Percentiles rank a stretch among this genome's conserved stretches.
Conservation (phyloP, 306 rosid genomes). For the Cercis canadensis region DNA sequence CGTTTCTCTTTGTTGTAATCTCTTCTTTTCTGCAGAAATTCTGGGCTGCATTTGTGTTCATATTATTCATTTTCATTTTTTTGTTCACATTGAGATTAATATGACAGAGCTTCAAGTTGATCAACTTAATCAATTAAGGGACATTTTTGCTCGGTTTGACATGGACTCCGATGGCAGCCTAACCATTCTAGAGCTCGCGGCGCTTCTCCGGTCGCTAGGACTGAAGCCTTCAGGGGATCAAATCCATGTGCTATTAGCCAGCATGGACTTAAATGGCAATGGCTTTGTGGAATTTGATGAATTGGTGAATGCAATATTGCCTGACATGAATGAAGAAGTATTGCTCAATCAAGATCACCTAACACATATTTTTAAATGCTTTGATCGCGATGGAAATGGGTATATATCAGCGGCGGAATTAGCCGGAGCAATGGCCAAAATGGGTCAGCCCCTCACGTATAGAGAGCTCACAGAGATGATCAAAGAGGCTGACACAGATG, state of each 20-base stretch:
- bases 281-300: constrained; percentile 87
- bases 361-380: constrained; percentile 64
- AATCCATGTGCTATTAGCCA: constrained; percentile 57
- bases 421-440: constrained; percentile 83
- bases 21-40: background rate
- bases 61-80: background rate
- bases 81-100: background rate
- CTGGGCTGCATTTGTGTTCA: background rate
- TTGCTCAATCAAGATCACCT: constrained; percentile 66
- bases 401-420: constrained; percentile 74
- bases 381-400: constrained; percentile 84
- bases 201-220: constrained; percentile 79
- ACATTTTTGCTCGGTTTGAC: constrained; percentile 74
- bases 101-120: constrained; percentile 58
- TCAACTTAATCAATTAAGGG: constrained; percentile 58
- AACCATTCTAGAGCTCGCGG: constrained; percentile 80
- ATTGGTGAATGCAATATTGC: constrained; percentile 61
- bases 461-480: constrained; percentile 85
- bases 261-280: constrained; percentile 75
- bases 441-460: constrained; percentile 83
- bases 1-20: background rate
- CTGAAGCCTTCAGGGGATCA: constrained; percentile 77
- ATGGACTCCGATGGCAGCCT: constrained; percentile 89
- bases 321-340: constrained; percentile 58
- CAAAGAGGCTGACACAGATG: constrained; percentile 75